phyloP scores from a whole-genome alignment of 352 stramenopile species.

The Phytopythium chamaehyphon region DNA sequence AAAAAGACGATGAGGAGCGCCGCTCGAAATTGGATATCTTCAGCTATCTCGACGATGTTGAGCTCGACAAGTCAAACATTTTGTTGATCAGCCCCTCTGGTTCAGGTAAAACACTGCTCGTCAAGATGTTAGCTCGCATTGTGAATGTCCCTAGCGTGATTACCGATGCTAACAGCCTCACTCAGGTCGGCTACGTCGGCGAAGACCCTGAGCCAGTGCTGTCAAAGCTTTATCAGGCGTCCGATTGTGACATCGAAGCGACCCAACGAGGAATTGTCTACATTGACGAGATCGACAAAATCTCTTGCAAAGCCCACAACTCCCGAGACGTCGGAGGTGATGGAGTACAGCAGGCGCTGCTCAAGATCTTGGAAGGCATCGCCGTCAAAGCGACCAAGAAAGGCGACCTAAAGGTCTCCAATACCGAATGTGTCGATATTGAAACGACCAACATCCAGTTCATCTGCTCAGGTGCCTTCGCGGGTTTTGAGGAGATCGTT shows the following conservation, averaged over 20 bases:
- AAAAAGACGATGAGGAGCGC: slow-evolving; percentile 12
- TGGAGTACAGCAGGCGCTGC: slow-evolving; percentile 97
- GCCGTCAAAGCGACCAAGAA: slow-evolving; percentile 98
- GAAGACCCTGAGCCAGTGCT: slow-evolving; percentile 98
- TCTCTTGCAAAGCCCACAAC: slow-evolving; percentile 87
- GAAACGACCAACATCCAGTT: slow-evolving; percentile 99
- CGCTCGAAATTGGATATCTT: slow-evolving; percentile 33
- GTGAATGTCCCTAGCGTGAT: slow-evolving; percentile 98
- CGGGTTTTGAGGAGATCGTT: slow-evolving; percentile 94
- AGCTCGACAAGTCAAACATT: slow-evolving; percentile 99
- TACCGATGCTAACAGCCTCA: slow-evolving; percentile 96
- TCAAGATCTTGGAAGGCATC: slow-evolving; percentile 99
- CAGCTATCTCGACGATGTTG: slow-evolving; percentile 79
- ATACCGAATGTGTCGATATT: slow-evolving; percentile 96
- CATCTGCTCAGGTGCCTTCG: slow-evolving; percentile 97
- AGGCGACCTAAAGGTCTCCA: slow-evolving; percentile 94
- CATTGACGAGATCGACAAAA: slow-evolving; percentile 99
- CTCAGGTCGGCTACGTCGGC: slow-evolving; percentile 97
- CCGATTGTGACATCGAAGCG: slow-evolving; percentile 94
- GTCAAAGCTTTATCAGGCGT: slow-evolving; percentile 97
- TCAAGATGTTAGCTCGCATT: slow-evolving; percentile 94
- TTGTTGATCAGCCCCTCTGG: slow-evolving; percentile 95
- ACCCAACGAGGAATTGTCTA: slow-evolving; percentile 97
- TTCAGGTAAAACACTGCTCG: slow-evolving; percentile 96
- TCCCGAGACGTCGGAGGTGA: slow-evolving; percentile 97